phyloP scores from a whole-genome alignment of 495 filamentous ascomycete genomes.

The Podospora pseudocomata region DNA sequence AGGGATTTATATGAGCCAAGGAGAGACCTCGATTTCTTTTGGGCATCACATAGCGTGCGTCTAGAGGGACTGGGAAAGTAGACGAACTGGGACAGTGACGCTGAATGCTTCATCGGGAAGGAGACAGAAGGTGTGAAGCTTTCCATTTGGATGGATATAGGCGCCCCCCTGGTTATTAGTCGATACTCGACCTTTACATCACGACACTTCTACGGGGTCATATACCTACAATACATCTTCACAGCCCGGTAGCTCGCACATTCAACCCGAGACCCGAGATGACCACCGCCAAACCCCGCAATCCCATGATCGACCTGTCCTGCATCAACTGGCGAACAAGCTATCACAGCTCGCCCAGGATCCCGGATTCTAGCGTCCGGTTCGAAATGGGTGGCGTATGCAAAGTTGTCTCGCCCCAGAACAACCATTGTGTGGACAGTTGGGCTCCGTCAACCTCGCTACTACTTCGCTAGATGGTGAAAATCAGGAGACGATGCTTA shows the following conservation, averaged over 20 bases:
- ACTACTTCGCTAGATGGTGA: not conserved
- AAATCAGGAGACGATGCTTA: not conserved
- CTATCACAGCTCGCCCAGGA: not conserved
- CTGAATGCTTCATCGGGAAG: not conserved
- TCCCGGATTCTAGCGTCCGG: conserved; percentile 1
- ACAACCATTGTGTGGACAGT: not conserved
- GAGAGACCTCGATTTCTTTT: not conserved
- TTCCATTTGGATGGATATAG: conserved; percentile 1
- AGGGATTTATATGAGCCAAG: not conserved
- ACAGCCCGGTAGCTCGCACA: not conserved
- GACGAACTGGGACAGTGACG: not conserved
- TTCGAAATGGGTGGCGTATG: conserved; percentile 9
- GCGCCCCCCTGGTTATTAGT: not conserved
- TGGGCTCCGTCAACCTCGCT: not conserved
- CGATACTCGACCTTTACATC: not conserved
- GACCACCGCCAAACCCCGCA: not conserved
- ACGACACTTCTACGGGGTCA: not conserved
- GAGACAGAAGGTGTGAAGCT: not conserved
- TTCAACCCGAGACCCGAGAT: not conserved
- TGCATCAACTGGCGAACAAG: conserved; percentile 6
- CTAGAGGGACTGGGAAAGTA: not conserved
- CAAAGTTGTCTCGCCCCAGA: not conserved
- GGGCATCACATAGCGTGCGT: not conserved
- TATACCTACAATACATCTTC: not conserved
- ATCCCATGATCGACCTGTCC: conserved; percentile 8